Conservation (phyloP, 805 yeast genomes). For the Naumovozyma castellii region DNA sequence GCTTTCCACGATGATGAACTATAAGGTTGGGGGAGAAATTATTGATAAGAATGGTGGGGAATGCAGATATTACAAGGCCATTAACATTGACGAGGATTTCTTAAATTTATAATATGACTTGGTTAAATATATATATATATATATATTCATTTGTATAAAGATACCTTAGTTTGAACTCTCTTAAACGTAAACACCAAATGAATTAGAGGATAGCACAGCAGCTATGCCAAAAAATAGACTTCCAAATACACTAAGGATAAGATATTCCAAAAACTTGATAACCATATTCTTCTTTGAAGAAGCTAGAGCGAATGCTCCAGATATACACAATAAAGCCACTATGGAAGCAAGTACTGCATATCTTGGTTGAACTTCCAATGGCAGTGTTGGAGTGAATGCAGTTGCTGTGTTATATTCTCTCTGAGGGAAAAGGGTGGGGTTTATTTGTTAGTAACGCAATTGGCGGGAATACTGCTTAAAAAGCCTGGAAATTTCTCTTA, state of each 20-base stretch:
- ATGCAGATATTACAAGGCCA: slow-evolving; percentile 24
- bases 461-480: no score
- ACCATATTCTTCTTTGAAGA: slow-evolving; percentile 11
- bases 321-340: slow-evolving; percentile 12
- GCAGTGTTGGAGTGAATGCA: slow-evolving; percentile 10
- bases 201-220: slow-evolving; percentile 33
- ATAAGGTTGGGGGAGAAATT: slow-evolving; percentile 28
- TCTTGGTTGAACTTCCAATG: slow-evolving; percentile 18
- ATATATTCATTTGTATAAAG: slow-evolving; percentile 1
- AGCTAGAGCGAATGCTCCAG: slow-evolving; percentile 12
- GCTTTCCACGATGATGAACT: slow-evolving; percentile 28
- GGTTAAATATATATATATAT: slow-evolving; percentile 1
- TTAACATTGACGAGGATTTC: slow-evolving; percentile 41
- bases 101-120: slow-evolving; percentile 18
- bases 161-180: neutral
- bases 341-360: slow-evolving; percentile 17
- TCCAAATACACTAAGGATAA: slow-evolving; percentile 24
- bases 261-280: slow-evolving; percentile 14
- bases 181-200: slow-evolving; percentile 39
- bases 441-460: no score
- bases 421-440: slow-evolving; percentile 11
- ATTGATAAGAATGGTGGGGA: slow-evolving; percentile 11
- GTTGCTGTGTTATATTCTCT: slow-evolving; percentile 13
- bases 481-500: no score
- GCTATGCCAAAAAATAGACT: slow-evolving; percentile 34